These are phyloP conservation scores for Monosporascus sp. DNA, from an alignment of 2,329 filamentous ascomycete genomes.

Conservation along the genomic window DNA sequence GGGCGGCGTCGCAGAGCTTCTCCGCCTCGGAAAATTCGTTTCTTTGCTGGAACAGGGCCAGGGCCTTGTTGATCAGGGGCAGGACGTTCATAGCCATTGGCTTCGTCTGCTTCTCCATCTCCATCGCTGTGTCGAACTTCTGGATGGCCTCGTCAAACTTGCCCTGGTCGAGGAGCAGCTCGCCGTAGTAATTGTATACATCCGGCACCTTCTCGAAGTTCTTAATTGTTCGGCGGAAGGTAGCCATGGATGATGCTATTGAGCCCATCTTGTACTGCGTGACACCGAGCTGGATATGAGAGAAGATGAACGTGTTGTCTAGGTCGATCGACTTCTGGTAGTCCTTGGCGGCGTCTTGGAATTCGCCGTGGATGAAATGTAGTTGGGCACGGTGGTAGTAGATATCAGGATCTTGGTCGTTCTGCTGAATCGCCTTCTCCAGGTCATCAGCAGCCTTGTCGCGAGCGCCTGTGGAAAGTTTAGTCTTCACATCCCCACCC, in stretches of 20 bases:
- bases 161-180: conserved; percentile 91
- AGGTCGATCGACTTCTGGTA: conserved; percentile 99
- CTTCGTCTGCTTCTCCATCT: conserved; percentile 94
- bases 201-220: conserved; percentile 96
- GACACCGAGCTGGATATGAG: conserved; percentile 96
- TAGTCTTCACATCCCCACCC: conserved; percentile 3
- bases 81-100: conserved; percentile 96
- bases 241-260: conserved; percentile 96
- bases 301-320: conserved; percentile 96
- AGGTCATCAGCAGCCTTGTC: conserved; percentile 88
- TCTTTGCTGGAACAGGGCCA: conserved; percentile 97
- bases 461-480: conserved; percentile 56
- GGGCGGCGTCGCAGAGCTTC: conserved; percentile 91
- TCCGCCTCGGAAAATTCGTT: conserved; percentile 92
- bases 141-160: conserved; percentile 94
- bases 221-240: conserved; percentile 95
- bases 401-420: conserved; percentile 87
- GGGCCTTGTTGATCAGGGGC: conserved; percentile 95
- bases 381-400: conserved; percentile 98
- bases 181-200: conserved; percentile 99
- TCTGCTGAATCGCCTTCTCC: conserved; percentile 75
- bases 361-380: conserved; percentile 95
- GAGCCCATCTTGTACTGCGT: conserved; percentile 99
- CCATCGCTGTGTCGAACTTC: conserved; percentile 97
- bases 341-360: conserved; percentile 89